Percentiles rank a stretch among this genome's conserved stretches.
Conservation (phyloP, 2,329 filamentous ascomycete genomes). For the Arachnomyces sp. region DNA sequence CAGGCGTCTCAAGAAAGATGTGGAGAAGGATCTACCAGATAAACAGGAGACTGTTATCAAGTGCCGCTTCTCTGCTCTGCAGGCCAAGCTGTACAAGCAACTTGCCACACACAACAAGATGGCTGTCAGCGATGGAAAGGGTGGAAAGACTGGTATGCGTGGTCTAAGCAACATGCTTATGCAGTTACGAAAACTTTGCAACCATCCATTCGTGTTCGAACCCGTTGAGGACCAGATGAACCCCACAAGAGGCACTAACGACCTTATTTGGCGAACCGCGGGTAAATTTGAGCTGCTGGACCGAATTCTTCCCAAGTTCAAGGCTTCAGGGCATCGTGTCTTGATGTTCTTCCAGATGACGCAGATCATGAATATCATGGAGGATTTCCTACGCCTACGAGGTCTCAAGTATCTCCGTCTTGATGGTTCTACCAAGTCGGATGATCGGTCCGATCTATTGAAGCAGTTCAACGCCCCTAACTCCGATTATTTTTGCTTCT, state of each 20-base stretch:
- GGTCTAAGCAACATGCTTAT: slow-evolving; percentile 99
- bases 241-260: slow-evolving; percentile 76
- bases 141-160: slow-evolving; percentile 85
- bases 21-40: slow-evolving; percentile 96
- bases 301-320: slow-evolving; percentile 86
- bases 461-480: slow-evolving; percentile 80
- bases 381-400: slow-evolving; percentile 84
- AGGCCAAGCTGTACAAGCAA: slow-evolving; percentile 92
- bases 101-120: slow-evolving; percentile 94
- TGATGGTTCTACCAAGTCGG: slow-evolving; percentile 94
- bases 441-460: slow-evolving; percentile 87
- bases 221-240: slow-evolving; percentile 99
- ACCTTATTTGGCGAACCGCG: slow-evolving; percentile 86
- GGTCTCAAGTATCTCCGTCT: slow-evolving; percentile 81
- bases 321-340: slow-evolving; percentile 81
- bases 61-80: slow-evolving; percentile 92
- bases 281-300: slow-evolving; percentile 97
- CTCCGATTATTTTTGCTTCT: slow-evolving; percentile 94
- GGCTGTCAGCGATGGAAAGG: slow-evolving; percentile 88
- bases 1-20: slow-evolving; percentile 97
- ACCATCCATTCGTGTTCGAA: slow-evolving; percentile 97
- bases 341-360: slow-evolving; percentile 99
- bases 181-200: slow-evolving; percentile 97
- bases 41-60: slow-evolving; percentile 99
- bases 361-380: slow-evolving; percentile 99